Evolutionary conservation across 176 grass and related monocot genomes (phyloP).

Genomic region (Cenchrus fungigraminus): DNA sequence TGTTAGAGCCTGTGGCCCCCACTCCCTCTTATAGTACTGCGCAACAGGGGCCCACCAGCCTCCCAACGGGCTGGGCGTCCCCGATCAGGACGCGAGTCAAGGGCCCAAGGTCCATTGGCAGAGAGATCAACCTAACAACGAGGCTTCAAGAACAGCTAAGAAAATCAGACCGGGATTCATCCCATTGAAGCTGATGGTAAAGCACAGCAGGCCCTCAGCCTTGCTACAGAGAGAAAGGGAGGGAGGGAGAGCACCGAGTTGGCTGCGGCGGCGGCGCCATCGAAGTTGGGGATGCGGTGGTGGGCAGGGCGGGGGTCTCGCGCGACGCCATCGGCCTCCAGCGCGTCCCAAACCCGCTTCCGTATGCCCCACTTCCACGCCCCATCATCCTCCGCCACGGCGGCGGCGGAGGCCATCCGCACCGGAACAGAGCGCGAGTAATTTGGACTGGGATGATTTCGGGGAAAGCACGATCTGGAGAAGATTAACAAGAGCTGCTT

Average conservation of each 20-base stretch:
- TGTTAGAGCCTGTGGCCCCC: too few relatives aligned
- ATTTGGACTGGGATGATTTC: too few relatives aligned
- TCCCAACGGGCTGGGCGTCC: too few relatives aligned
- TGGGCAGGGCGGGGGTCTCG: slow-evolving; percentile 75
- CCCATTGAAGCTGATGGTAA: not conserved
- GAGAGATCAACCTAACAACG: too few relatives aligned
- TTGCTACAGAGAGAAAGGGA: not conserved
- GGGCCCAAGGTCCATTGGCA: too few relatives aligned
- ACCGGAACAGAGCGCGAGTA: not conserved
- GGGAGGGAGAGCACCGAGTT: slow-evolving; percentile 41
- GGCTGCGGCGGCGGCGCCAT: slow-evolving; percentile 59
- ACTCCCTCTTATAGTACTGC: too few relatives aligned
- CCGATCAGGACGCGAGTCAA: too few relatives aligned
- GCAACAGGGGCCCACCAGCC: too few relatives aligned
- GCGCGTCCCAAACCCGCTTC: slow-evolving; percentile 74
- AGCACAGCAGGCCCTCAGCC: not conserved
- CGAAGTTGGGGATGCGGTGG: slow-evolving; percentile 94
- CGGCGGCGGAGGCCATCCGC: slow-evolving; percentile 4
- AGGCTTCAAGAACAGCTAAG: not conserved
- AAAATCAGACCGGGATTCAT: not conserved
- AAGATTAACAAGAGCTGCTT: not conserved
- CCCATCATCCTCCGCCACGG: slow-evolving; percentile 22
- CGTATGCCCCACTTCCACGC: slow-evolving; percentile 91
- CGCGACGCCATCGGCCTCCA: slow-evolving; percentile 72
- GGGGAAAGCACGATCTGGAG: too few relatives aligned